Conservation (phyloP, 345 rosid genomes). For the Fremontodendron californicum region DNA sequence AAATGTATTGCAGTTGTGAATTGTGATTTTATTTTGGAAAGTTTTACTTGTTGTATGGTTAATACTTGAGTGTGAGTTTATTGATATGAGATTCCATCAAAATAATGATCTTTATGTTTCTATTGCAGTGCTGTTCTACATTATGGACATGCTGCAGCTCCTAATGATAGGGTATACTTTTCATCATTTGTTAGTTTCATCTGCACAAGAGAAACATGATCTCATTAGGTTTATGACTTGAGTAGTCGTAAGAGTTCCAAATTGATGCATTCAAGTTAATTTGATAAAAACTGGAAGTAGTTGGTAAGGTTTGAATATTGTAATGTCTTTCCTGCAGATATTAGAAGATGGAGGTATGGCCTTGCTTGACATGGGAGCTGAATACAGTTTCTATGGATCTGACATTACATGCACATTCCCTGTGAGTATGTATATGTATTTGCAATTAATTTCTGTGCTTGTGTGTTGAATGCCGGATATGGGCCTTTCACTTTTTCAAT, state of each 20-base stretch:
- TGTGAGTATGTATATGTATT: constrained; percentile 39
- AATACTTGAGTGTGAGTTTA: not conserved
- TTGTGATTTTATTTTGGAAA: not conserved
- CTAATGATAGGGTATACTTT: constrained; percentile 74
- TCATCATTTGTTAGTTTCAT: constrained; percentile 4
- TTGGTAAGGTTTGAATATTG: constrained; percentile 2
- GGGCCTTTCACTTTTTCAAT: not conserved
- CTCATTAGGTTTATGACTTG: not conserved
- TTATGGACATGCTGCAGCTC: constrained; percentile 99
- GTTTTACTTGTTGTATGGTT: not conserved
- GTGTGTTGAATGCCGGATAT: not conserved
- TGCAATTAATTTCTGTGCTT: not conserved
- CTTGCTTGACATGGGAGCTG: constrained; percentile 96
- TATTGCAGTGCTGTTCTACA: constrained; percentile 82
- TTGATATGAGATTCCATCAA: constrained; percentile 7
- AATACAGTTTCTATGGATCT: constrained; percentile 86
- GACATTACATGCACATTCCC: constrained; percentile 97
- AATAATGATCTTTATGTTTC: constrained; percentile 11
- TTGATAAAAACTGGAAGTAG: not conserved
- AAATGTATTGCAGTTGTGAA: not conserved
- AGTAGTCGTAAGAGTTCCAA: not conserved
- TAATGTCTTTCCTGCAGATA: constrained; percentile 43
- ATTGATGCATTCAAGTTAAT: not conserved
- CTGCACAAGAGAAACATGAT: not conserved
- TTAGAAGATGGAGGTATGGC: constrained; percentile 87